Evolutionary conservation across 1,284 basidiomycete species (phyloP).

Genomic region (Leccinum cinnamomeum): DNA sequence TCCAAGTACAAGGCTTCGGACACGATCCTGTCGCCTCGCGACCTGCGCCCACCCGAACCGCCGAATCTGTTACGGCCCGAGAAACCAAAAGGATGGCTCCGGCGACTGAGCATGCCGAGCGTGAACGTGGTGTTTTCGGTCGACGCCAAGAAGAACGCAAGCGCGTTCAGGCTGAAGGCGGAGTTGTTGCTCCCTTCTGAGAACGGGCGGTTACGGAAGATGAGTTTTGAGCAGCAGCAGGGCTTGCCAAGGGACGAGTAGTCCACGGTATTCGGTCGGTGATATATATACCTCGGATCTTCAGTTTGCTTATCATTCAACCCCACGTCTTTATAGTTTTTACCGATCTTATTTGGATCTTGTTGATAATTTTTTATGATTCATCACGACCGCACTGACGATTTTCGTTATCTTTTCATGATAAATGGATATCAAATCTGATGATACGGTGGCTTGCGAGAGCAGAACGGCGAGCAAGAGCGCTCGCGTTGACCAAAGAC

Average conservation of each 20-base stretch:
- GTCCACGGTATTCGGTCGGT: constrained; percentile 32
- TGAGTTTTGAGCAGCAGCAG: constrained; percentile 39
- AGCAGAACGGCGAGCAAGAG: no score
- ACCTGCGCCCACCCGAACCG: constrained; percentile 43
- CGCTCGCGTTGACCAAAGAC: no score
- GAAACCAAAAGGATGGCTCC: constrained; percentile 71
- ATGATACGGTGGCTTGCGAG: not conserved
- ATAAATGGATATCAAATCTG: not conserved
- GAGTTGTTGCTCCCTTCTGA: constrained; percentile 35
- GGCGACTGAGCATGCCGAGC: constrained; percentile 73
- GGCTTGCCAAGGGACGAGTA: constrained; percentile 32
- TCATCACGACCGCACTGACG: not conserved
- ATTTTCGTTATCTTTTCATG: not conserved
- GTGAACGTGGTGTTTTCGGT: constrained; percentile 54
- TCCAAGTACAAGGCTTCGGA: constrained; percentile 44
- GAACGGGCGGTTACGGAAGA: constrained; percentile 42
- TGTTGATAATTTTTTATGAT: not conserved
- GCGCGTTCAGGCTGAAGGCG: constrained; percentile 38
- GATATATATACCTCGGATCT: not conserved
- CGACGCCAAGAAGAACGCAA: constrained; percentile 48
- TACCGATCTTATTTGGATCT: not conserved
- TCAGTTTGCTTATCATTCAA: not conserved
- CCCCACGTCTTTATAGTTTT: not conserved
- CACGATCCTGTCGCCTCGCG: constrained; percentile 35
- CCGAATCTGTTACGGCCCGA: constrained; percentile 47